Conservation (phyloP, 202 grass and related monocot species). For the Hordeum pubiflorum region DNA sequence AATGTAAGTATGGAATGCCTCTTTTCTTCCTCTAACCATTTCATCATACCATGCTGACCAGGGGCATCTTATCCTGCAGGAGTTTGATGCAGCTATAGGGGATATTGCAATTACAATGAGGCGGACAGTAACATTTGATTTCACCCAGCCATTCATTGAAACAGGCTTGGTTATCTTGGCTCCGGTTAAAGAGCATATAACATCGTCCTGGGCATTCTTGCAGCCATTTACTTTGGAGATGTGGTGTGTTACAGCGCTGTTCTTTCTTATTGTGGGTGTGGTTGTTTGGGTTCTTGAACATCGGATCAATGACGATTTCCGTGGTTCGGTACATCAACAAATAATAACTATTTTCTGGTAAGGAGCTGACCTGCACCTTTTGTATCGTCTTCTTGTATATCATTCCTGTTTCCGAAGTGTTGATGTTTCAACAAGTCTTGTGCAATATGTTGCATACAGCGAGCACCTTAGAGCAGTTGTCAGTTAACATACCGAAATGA, state of each 20-base stretch:
- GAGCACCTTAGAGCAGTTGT: background rate
- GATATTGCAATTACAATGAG: slow-evolving; percentile 77
- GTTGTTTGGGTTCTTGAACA: slow-evolving; percentile 96
- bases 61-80: slow-evolving; percentile 33
- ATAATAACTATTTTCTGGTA: slow-evolving; percentile 81
- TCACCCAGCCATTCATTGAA: slow-evolving; percentile 87
- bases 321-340: slow-evolving; percentile 65
- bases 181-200: slow-evolving; percentile 59
- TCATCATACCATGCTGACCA: slow-evolving; percentile 8
- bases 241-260: slow-evolving; percentile 75
- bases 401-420: background rate
- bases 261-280: slow-evolving; percentile 70
- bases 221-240: slow-evolving; percentile 79
- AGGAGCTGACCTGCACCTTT: slow-evolving; percentile 22
- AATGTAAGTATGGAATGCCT: slow-evolving; percentile 52
- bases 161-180: slow-evolving; percentile 82
- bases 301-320: slow-evolving; percentile 91
- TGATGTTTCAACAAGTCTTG: background rate
- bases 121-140: slow-evolving; percentile 58
- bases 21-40: background rate
- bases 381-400: background rate
- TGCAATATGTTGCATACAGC: background rate
- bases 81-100: slow-evolving; percentile 74
- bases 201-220: slow-evolving; percentile 79
- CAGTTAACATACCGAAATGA: background rate